Conservation (phyloP, 176 grass and related monocot genomes). For the Urochloa ruziziensis region DNA sequence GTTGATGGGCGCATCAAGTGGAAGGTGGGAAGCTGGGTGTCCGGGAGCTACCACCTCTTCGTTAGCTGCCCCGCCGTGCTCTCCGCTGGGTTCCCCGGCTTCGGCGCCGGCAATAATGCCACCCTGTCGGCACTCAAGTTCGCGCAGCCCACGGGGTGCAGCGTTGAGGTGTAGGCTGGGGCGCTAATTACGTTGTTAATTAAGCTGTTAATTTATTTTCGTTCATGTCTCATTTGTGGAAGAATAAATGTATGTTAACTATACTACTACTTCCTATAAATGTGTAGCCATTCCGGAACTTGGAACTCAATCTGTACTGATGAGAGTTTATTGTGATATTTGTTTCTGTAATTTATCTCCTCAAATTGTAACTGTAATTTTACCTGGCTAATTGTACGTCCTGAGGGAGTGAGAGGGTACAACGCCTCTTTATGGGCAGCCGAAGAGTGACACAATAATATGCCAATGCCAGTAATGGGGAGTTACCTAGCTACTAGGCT, state of each 20-base stretch:
- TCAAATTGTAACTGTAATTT: too few relatives aligned
- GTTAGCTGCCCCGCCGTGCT: conserved; percentile 72
- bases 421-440: too few relatives aligned
- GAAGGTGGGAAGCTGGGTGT: conserved; percentile 66
- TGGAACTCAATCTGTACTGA: neutral
- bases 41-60: conserved; percentile 66
- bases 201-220: conserved; percentile 18
- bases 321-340: neutral
- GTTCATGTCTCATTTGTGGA: neutral
- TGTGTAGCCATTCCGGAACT: neutral
- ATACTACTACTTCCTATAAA: neutral
- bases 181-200: neutral
- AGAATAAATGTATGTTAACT: conserved; percentile 9
- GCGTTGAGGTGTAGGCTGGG: conserved; percentile 53
- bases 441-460: too few relatives aligned
- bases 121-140: conserved; percentile 38
- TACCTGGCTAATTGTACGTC: too few relatives aligned
- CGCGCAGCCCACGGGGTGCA: conserved; percentile 53
- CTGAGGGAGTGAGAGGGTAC: too few relatives aligned
- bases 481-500: too few relatives aligned
- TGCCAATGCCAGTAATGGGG: too few relatives aligned
- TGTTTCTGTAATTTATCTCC: too few relatives aligned
- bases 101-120: neutral
- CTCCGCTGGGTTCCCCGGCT: neutral
- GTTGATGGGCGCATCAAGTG: conserved; percentile 52